Base-by-base conservation (phyloP, 2,329 filamentous ascomycete species). In the Pyrenophora tritici-repentis region DNA sequence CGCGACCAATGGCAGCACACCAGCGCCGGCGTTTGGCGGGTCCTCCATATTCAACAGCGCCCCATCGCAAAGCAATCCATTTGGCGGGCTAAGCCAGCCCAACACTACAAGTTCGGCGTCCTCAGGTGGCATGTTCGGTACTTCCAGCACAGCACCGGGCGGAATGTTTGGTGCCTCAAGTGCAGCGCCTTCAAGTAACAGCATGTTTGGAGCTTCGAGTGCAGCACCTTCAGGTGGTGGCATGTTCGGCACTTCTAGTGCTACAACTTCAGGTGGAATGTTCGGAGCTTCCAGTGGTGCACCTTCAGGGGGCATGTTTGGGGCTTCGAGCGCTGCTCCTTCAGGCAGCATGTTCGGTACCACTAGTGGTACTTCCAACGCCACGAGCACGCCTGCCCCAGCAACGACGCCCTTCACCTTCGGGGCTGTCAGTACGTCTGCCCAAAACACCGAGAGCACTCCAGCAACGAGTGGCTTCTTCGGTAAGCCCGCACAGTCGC, bases 1-100 rank as follows among this genome's bases (percentile, higher is more conserved):
- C 3, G 33, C 56, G 16, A 56, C 52, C n/a, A 71, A 70, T 48
- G 65, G 64, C 46, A 50, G 50, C 14, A 53, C 51, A 2, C 40
- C 55, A 13, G 14, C 54, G 17, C 46, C 55, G 10, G 47, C 50
- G 2, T 64, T 63, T 33, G 66, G 65, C 8, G 60, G 59, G 36
- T 56, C 58, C 41, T 47, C 44, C 18, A 49, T 49, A 9, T 53
- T 53, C 13, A 35, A 40, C 12, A 53, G 59, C 53, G 32, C 51
- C 20, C 59, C 63, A 48, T 32, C 63, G 7, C 48, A 56, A 16
- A 58, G 57, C 39, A 65, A 59, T 26, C 56, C 56, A 2, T 66
- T 67, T 36, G 63, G 59, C 12, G 54, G 56, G 14, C 47, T 63
- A 46, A 36, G 42, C 32, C 57, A 65, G 39, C 59, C 40, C 59